Evolutionary conservation across 768 basidiomycete species (phyloP).

Genomic region (Russula vinacea): DNA sequence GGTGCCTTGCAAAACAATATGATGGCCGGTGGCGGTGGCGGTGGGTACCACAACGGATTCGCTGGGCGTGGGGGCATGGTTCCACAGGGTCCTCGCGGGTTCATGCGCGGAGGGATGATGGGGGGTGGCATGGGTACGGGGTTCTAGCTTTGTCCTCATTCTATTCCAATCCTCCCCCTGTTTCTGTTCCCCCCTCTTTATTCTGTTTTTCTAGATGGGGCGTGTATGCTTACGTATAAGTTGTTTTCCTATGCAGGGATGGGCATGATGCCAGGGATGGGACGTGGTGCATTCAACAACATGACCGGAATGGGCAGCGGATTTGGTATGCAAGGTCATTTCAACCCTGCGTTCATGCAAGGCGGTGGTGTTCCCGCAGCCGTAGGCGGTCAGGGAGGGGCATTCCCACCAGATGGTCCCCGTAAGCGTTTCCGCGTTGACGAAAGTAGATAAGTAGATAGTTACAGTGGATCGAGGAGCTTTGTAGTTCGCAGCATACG

Average conservation of each 20-base stretch:
- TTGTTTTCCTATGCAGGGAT: constrained; percentile 43
- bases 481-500: constrained; percentile 10
- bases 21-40: constrained; percentile 35
- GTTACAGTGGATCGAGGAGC: constrained; percentile 29
- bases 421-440: constrained; percentile 56
- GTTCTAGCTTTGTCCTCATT: constrained; percentile 41
- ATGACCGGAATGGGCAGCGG: constrained; percentile 38
- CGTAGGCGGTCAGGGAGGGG: constrained; percentile 33
- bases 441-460: constrained; percentile 44
- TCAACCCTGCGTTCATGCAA: constrained; percentile 73
- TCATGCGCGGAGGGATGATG: constrained; percentile 34
- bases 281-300: constrained; percentile 26
- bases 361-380: constrained; percentile 26
- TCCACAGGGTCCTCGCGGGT: constrained; percentile 40
- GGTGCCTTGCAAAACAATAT: constrained; percentile 39
- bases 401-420: constrained; percentile 47
- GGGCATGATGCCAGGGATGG: constrained; percentile 46
- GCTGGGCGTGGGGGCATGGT: constrained; percentile 40
- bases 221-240: constrained; percentile 45
- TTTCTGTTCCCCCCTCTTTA: constrained; percentile 24
- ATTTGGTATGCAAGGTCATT: constrained; percentile 56
- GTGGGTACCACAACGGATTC: constrained; percentile 35
- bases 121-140: constrained; percentile 50
- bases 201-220: constrained; percentile 29
- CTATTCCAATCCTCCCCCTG: constrained; percentile 26